A percentile compares a stretch with the other conserved stretches of the same genome.
Conservation (phyloP, 495 filamentous ascomycete genomes). For the Aspergillus funiculosus region DNA sequence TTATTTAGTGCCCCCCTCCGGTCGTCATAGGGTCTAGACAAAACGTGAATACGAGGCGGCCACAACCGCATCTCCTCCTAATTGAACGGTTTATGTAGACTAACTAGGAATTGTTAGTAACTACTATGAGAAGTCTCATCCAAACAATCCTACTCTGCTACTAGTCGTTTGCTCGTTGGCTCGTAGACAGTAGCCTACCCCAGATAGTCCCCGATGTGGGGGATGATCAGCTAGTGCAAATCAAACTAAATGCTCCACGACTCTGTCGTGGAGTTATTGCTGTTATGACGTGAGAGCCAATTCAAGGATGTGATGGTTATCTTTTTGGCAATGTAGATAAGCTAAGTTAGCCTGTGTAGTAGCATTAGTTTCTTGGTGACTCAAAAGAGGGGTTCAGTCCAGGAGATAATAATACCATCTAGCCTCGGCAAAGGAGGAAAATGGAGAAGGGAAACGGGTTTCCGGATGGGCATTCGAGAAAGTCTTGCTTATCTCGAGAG, state of each 20-base stretch:
- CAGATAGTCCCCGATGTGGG: slow-evolving; percentile 10
- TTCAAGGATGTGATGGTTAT: not conserved
- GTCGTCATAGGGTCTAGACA: slow-evolving; percentile 1
- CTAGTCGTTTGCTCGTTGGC: no score
- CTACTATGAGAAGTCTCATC: no score
- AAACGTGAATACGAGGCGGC: slow-evolving; percentile 9
- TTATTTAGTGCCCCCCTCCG: not conserved
- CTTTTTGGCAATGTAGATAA: not conserved
- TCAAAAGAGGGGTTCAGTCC: no score
- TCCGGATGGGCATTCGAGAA: no score
- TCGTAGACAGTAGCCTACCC: slow-evolving; percentile 6
- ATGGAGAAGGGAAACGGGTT: no score
- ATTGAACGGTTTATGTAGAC: not conserved
- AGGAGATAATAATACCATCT: no score
- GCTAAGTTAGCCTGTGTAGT: no score
- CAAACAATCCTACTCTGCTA: no score
- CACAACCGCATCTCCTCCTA: not conserved
- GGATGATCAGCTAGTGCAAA: slow-evolving; percentile 10
- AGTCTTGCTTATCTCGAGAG: no score
- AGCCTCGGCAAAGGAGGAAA: no score
- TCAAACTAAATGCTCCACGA: not conserved
- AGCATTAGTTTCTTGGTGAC: no score
- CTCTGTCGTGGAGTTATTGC: not conserved
- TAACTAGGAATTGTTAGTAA: no score
- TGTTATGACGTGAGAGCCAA: not conserved